phyloP scores from a whole-genome alignment of 352 stramenopile species.

The Phytophthora fragariae region DNA sequence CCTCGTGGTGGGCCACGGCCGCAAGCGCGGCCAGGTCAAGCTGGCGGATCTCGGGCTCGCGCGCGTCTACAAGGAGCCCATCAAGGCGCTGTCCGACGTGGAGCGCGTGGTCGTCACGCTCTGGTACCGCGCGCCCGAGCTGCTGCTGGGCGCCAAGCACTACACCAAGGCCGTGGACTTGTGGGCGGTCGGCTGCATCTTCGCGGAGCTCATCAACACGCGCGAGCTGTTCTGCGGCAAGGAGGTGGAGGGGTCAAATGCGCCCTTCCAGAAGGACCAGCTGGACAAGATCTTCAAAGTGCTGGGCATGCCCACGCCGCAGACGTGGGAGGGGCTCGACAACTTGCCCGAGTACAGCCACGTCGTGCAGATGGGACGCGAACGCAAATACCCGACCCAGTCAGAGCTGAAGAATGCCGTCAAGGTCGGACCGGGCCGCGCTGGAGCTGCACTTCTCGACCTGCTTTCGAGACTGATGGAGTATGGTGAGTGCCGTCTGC shows the following conservation, averaged over 20 bases:
- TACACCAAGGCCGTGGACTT: conserved; percentile 97
- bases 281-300: conserved; percentile 93
- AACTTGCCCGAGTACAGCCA: conserved; percentile 86
- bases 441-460: conserved; percentile 78
- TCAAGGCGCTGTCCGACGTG: conserved; percentile 89
- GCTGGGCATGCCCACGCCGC: conserved; percentile 85
- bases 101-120: conserved; percentile 96
- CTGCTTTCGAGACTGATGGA: conserved; percentile 81
- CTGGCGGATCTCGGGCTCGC: conserved; percentile 87
- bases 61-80: conserved; percentile 90
- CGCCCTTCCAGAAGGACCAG: conserved; percentile 91
- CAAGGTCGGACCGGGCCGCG: conserved; percentile 81
- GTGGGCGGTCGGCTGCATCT: conserved; percentile 97
- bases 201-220: conserved; percentile 93
- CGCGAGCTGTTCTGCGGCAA: conserved; percentile 90
- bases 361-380: conserved; percentile 84
- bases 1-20: conserved; percentile 89
- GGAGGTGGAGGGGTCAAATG: conserved; percentile 88
- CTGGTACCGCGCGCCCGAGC: conserved; percentile 96
- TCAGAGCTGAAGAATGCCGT: conserved; percentile 89
- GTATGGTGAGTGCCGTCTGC: conserved; percentile 59
- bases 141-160: conserved; percentile 92
- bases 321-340: conserved; percentile 87
- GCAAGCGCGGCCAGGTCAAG: conserved; percentile 88
- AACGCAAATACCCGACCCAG: conserved; percentile 85